Conservation (phyloP, 2,329 filamentous ascomycete genomes). For the Ascochyta clinopodiicola region DNA sequence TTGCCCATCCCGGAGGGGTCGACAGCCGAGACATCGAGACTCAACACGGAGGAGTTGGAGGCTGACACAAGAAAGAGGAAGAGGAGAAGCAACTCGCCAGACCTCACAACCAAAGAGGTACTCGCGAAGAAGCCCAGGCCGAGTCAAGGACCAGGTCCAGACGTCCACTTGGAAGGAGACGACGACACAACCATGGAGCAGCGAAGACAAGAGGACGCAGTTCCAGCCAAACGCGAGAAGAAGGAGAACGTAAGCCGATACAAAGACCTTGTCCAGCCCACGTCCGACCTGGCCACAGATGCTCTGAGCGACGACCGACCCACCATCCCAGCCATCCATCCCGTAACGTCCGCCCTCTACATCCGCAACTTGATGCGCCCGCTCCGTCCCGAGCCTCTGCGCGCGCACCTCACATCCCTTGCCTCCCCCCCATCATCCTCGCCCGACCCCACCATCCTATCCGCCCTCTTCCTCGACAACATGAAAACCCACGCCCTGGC, state of each 20-base stretch:
- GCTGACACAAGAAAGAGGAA: constrained; percentile 52
- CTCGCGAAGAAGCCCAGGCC: constrained; percentile 53
- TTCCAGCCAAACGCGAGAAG: constrained; percentile 24
- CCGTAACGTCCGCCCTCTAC: constrained; percentile 66
- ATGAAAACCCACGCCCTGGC: constrained; percentile 90
- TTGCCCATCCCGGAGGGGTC: constrained; percentile 34
- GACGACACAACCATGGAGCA: constrained; percentile 43
- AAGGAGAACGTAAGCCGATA: constrained; percentile 45
- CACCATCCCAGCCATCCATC: constrained; percentile 49
- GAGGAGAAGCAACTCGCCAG: constrained; percentile 49
- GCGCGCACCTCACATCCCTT: constrained; percentile 71
- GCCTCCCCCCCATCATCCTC: constrained; percentile 65
- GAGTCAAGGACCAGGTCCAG: constrained; percentile 41
- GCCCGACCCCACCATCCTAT: constrained; percentile 56
- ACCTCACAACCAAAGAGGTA: constrained; percentile 43
- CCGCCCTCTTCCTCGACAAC: constrained; percentile 69
- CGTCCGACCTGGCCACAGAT: constrained; percentile 17
- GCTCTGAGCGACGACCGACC: constrained; percentile 38
- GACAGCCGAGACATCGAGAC: constrained; percentile 40
- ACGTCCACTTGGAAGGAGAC: constrained; percentile 40
- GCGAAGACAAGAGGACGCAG: constrained; percentile 23
- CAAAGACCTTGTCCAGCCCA: constrained; percentile 41
- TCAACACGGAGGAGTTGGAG: constrained; percentile 47
- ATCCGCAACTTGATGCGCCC: constrained; percentile 91
- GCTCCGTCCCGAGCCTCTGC: constrained; percentile 71